Conservation (phyloP, 2,329 filamentous ascomycete species). For the Chrysosphaeria jannelii region DNA sequence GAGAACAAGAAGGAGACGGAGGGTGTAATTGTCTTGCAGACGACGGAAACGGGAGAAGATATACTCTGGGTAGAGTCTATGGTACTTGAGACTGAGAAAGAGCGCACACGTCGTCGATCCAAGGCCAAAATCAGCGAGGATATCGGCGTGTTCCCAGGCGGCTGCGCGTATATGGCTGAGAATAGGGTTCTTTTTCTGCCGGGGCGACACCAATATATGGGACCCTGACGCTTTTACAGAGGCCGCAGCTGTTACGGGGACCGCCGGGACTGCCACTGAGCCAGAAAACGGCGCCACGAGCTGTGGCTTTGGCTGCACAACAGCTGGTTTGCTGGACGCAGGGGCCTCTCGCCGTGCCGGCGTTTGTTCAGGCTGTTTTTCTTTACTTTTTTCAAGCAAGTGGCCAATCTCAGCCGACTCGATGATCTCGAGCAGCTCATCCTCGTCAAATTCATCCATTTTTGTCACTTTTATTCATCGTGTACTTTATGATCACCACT, state of each 20-base stretch:
- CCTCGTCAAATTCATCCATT: too few species aligned
- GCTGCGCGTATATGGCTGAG: slow-evolving; percentile 53
- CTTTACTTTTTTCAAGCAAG: too few species aligned
- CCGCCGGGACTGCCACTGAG: too few species aligned
- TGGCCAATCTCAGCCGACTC: too few species aligned
- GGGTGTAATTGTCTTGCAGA: slow-evolving; percentile 57
- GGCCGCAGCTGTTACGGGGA: neutral
- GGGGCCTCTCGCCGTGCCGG: too few species aligned
- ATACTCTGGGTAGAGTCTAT: slow-evolving; percentile 90
- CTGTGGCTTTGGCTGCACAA: too few species aligned
- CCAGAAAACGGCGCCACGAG: too few species aligned
- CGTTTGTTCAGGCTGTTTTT: too few species aligned
- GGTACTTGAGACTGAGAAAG: slow-evolving; percentile 82
- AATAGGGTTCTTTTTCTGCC: slow-evolving; percentile 87
- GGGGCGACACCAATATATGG: slow-evolving; percentile 64
- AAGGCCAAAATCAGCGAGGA: slow-evolving; percentile 78
- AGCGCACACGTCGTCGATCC: slow-evolving; percentile 69
- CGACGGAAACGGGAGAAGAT: slow-evolving; percentile 78
- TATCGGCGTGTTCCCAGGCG: slow-evolving; percentile 91
- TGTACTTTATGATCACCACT: too few species aligned
- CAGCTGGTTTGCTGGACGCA: too few species aligned
- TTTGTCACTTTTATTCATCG: too few species aligned
- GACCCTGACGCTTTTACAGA: slow-evolving; percentile 32
- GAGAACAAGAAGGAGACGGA: slow-evolving; percentile 67
- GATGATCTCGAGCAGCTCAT: too few species aligned